phyloP scores from a whole-genome alignment of 1,139 yeast species.

The Kodamaea sp. region DNA sequence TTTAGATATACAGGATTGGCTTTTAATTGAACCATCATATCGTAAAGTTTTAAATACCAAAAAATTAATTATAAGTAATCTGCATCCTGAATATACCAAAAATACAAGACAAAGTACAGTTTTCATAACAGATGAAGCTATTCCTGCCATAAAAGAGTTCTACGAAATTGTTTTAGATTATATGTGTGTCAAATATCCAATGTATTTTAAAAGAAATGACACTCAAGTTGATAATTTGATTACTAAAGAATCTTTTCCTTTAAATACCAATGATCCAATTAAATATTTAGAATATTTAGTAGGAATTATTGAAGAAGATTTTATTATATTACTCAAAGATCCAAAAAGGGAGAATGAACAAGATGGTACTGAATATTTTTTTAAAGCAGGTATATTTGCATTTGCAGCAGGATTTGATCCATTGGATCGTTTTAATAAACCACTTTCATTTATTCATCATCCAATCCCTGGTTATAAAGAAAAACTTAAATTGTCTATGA shows the following conservation, averaged over 20 bases:
- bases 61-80: slow-evolving; percentile 33
- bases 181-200: slow-evolving; percentile 58
- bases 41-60: slow-evolving; percentile 43
- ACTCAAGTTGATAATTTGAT: slow-evolving; percentile 39
- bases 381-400: slow-evolving; percentile 62
- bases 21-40: slow-evolving; percentile 65
- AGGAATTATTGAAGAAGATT: slow-evolving; percentile 63
- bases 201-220: slow-evolving; percentile 39
- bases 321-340: slow-evolving; percentile 55
- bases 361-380: slow-evolving; percentile 53
- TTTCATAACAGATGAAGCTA: slow-evolving; percentile 39
- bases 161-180: slow-evolving; percentile 48
- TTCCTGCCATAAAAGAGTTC: slow-evolving; percentile 53
- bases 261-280: slow-evolving; percentile 16
- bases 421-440: slow-evolving; percentile 47
- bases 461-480: slow-evolving; percentile 62
- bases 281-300: slow-evolving; percentile 42
- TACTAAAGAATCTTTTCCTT: slow-evolving; percentile 38
- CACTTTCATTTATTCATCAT: slow-evolving; percentile 52
- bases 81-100: slow-evolving; percentile 36
- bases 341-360: slow-evolving; percentile 32
- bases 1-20: slow-evolving; percentile 57
- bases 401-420: slow-evolving; percentile 81
- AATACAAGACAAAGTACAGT: slow-evolving; percentile 30
- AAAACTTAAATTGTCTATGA: slow-evolving; percentile 58